Percentiles rank a stretch among this genome's conserved stretches.
These are phyloP conservation scores for Globisporangium cylindrosporum DNA, from an alignment of 352 stramenopile genomes.

Conservation along the genomic window DNA sequence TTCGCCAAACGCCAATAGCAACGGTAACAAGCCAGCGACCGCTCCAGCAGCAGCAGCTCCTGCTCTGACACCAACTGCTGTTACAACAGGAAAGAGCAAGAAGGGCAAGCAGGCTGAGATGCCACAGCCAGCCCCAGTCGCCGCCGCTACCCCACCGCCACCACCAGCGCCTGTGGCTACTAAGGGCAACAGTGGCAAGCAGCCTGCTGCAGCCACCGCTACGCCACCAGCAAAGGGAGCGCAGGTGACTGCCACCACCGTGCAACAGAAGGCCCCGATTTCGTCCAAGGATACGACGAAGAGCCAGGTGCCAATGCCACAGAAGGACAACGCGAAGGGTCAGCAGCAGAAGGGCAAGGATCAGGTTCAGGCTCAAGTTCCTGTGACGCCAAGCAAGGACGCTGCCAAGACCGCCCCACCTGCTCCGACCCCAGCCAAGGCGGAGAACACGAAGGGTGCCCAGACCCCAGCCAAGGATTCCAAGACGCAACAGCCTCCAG, in stretches of 20 bases:
- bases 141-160: background rate
- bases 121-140: background rate
- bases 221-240: background rate
- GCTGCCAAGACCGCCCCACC: background rate
- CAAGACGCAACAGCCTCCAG: too few species aligned
- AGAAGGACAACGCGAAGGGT: conserved; percentile 5
- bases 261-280: conserved; percentile 10
- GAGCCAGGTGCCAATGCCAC: background rate
- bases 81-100: conserved; percentile 6
- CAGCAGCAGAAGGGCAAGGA: conserved; percentile 2
- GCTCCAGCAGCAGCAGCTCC: background rate
- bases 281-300: conserved; percentile 6
- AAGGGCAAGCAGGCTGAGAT: conserved; percentile 11
- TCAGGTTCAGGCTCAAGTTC: background rate
- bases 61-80: background rate
- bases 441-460: background rate
- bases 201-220: conserved; percentile 1
- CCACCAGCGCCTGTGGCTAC: conserved; percentile 3
- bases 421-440: background rate
- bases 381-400: conserved; percentile 1
- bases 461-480: too few species aligned
- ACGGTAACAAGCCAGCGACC: background rate
- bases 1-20: too few species aligned
- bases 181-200: background rate
- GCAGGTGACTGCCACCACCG: background rate